A percentile compares a stretch with the other conserved stretches of the same genome.
phyloP scores from a whole-genome alignment of 768 basidiomycete genomes.

The Pulveroboletus sp. region DNA sequence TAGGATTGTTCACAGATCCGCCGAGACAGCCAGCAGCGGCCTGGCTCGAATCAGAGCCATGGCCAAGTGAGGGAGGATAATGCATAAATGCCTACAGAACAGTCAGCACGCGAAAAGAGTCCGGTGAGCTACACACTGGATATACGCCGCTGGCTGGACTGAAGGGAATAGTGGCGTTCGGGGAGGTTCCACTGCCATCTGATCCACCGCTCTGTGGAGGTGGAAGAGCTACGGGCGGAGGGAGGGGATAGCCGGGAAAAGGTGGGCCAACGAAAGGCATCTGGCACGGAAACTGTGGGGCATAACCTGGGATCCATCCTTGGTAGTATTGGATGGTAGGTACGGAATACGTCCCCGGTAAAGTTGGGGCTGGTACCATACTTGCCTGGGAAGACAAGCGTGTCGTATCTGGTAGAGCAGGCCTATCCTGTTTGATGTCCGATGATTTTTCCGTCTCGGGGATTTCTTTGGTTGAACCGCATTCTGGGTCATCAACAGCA shows the following conservation, averaged over 20 bases:
- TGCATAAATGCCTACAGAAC: constrained; percentile 43
- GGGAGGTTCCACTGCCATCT: constrained; percentile 35
- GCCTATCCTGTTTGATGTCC: constrained; percentile 30
- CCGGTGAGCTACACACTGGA: constrained; percentile 37
- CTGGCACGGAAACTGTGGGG: constrained; percentile 48
- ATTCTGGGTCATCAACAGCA: background rate
- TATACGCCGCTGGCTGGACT: constrained; percentile 37
- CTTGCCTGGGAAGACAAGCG: constrained; percentile 26
- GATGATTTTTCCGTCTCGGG: background rate
- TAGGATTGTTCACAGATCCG: constrained; percentile 5
- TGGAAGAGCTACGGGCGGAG: constrained; percentile 17
- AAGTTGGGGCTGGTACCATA: constrained; percentile 16
- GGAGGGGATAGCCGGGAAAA: constrained; percentile 43
- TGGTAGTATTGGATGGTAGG: constrained; percentile 44
- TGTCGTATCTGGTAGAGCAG: constrained; percentile 1
- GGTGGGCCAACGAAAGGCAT: constrained; percentile 44
- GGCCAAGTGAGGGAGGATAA: constrained; percentile 39
- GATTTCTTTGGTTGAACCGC: constrained; percentile 5
- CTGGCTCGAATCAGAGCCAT: constrained; percentile 23
- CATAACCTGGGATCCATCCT: constrained; percentile 51
- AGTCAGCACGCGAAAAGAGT: constrained; percentile 5
- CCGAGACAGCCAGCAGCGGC: constrained; percentile 16
- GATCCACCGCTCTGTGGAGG: constrained; percentile 33
- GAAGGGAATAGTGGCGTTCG: constrained; percentile 33
- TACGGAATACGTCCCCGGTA: constrained; percentile 33